Conservation (phyloP, 768 basidiomycete genomes). For the Phaffia australis region DNA sequence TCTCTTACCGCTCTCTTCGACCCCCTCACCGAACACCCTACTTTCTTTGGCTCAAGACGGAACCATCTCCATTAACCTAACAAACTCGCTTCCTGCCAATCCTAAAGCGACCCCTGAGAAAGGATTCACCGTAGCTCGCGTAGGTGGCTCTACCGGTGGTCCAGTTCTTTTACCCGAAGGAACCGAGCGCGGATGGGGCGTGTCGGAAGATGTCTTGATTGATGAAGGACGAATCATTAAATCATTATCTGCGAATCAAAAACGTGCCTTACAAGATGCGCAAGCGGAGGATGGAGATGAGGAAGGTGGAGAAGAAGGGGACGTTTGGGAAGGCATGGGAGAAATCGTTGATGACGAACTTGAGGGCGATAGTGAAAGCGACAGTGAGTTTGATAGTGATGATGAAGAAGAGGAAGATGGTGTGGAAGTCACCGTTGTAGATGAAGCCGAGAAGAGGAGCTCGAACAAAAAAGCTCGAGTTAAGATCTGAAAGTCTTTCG, state of each 20-base stretch:
- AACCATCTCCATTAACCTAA: slow-evolving; percentile 40
- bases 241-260: too few species aligned
- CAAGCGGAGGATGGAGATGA: slow-evolving; percentile 21
- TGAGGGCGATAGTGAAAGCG: slow-evolving; percentile 6
- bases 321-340: slow-evolving; percentile 58
- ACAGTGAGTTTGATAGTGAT: not conserved
- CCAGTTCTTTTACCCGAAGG: not conserved
- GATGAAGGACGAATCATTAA: not conserved
- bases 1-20: slow-evolving; percentile 42
- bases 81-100: slow-evolving; percentile 47
- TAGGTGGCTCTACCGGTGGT: slow-evolving; percentile 45
- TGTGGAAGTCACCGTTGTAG: slow-evolving; percentile 4
- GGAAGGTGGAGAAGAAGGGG: slow-evolving; percentile 46
- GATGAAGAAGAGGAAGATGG: slow-evolving; percentile 7
- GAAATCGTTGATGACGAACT: not conserved
- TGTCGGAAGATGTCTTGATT: slow-evolving; percentile 17
- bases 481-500: not conserved
- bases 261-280: not conserved
- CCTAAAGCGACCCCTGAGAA: slow-evolving; percentile 52
- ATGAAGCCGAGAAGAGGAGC: not conserved
- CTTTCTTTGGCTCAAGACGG: slow-evolving; percentile 62
- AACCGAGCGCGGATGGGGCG: slow-evolving; percentile 11
- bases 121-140: slow-evolving; percentile 51
- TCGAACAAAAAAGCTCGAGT: slow-evolving; percentile 3
- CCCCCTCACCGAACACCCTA: slow-evolving; percentile 54